Evolutionary conservation across 257 asterid genomes (phyloP), one percentile per base, ranked within the genome.

Genomic region (Leonotis leonurus): DNA sequence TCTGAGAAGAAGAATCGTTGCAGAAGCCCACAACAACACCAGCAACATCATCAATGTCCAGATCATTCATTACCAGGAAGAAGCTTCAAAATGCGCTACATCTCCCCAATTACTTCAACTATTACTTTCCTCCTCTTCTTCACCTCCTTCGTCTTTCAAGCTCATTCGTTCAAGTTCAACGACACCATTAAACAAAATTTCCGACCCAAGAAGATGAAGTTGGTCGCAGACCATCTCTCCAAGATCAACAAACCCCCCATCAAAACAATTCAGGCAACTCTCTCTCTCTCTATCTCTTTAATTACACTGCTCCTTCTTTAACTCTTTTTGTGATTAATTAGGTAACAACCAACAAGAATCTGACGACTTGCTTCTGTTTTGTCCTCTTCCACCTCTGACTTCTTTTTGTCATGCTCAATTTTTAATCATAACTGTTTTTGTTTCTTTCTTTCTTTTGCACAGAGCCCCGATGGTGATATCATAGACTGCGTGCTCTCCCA

Each of bases 381-480:
- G 60, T 67, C 60, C 24, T 46, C 55, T 56, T 72, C 11, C 43
- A 6, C 18, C 0, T 41, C 57, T 8, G 22, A 10, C 16, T 41
- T 56, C 65, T 17, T 61, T 67, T 22, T 35, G 65, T 69, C 60
- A 30, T 48, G 55, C 60, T 43, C 37, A 33, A 29, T 62, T 22
- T 45, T 36, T 41, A 12, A 21, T 49, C 59, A 13, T n/a, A 33
- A 37, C 18, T 57, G 39, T 53, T 66, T 53, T 63, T 21, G 27
- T 40, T 29, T n/a, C 2, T 50, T 12, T 22, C n/a, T 48, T 3
- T n/a, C 8, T 17, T 16, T 41, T 60, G 32, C 51, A 55, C 84
- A 91, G 98, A 88, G 98, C 78, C 95, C 95, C 2, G 96, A 91
- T 56, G 98, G 98, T 49, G 98, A 91, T 70, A 63, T 78, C 58